Evolutionary conservation across 2,329 filamentous ascomycete genomes (phyloP).

Genomic region (Alternaria conjuncta): DNA sequence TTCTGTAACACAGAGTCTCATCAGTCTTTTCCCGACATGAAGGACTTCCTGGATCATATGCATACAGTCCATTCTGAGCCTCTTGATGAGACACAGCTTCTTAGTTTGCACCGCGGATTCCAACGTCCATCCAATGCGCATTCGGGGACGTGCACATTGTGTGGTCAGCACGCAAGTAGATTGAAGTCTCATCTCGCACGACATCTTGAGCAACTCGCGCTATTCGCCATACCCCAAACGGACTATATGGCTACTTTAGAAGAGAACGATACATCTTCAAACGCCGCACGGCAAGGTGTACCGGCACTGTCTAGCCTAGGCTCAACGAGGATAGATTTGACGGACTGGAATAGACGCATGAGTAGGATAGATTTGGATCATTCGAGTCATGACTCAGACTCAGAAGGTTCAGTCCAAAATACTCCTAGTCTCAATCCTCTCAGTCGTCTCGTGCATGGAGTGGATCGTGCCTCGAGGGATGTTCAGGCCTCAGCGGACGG

Average conservation of each 20-base stretch:
- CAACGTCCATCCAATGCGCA: not conserved
- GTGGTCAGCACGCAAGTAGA: not conserved
- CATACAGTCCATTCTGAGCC: not conserved
- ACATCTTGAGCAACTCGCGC: not conserved
- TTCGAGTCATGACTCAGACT: too few species aligned
- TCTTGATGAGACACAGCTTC: not conserved
- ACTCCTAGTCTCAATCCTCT: too few species aligned
- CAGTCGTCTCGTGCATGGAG: too few species aligned
- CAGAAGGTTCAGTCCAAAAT: too few species aligned
- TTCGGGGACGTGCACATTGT: not conserved
- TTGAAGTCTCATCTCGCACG: not conserved
- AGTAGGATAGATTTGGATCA: not conserved
- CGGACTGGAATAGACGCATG: too few species aligned
- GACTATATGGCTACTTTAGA: not conserved
- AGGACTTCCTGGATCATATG: not conserved
- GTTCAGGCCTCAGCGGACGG: too few species aligned
- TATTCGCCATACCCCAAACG: not conserved
- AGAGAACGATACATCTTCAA: not conserved
- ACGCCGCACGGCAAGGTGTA: not conserved
- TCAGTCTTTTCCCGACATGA: fast-evolving
- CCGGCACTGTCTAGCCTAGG: not conserved
- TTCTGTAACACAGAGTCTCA: not conserved
- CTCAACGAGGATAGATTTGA: not conserved
- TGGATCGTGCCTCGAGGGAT: too few species aligned
- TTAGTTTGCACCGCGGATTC: not conserved